phyloP scores from a whole-genome alignment of 2,329 filamentous ascomycete species.

The Paecilomyces sp. region DNA sequence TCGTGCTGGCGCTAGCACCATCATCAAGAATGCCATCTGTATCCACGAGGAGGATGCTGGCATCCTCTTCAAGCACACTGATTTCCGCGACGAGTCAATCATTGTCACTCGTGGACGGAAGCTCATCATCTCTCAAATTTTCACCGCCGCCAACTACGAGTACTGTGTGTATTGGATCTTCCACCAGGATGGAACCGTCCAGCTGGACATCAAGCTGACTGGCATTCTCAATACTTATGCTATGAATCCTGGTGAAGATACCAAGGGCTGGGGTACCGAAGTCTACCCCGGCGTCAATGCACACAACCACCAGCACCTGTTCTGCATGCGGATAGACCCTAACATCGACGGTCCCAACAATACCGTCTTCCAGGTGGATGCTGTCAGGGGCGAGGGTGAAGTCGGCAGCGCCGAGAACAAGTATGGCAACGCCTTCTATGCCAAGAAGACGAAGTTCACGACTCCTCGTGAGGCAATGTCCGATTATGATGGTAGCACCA shows the following conservation, averaged over 20 bases:
- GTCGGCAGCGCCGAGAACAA: conserved; percentile 76
- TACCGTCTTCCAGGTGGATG: conserved; percentile 77
- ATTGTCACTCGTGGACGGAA: conserved; percentile 83
- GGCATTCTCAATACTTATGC: conserved; percentile 89
- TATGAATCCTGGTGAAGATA: conserved; percentile 72
- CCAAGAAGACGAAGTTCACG: conserved; percentile 70
- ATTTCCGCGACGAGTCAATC: conserved; percentile 83
- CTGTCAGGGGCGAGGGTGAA: conserved; percentile 60
- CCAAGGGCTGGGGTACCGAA: conserved; percentile 81
- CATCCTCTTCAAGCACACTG: conserved; percentile 88
- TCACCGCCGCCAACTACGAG: conserved; percentile 94
- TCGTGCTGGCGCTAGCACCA: conserved; percentile 63
- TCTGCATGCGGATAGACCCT: conserved; percentile 80
- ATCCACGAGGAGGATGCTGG: conserved; percentile 91
- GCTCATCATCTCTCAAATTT: conserved; percentile 82
- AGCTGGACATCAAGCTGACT: conserved; percentile 85
- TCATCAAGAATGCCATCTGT: conserved; percentile 90
- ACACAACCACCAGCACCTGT: conserved; percentile 93
- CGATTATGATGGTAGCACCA: conserved; percentile 74
- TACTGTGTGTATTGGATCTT: conserved; percentile 86
- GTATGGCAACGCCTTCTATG: conserved; percentile 86
- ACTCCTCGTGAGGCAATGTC: conserved; percentile 63
- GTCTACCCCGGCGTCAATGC: conserved; percentile 89
- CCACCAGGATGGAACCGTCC: conserved; percentile 85
- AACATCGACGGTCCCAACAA: conserved; percentile 82